Evolutionary conservation across 768 basidiomycete genomes (phyloP).

Genomic region (Trametes gibbosa): DNA sequence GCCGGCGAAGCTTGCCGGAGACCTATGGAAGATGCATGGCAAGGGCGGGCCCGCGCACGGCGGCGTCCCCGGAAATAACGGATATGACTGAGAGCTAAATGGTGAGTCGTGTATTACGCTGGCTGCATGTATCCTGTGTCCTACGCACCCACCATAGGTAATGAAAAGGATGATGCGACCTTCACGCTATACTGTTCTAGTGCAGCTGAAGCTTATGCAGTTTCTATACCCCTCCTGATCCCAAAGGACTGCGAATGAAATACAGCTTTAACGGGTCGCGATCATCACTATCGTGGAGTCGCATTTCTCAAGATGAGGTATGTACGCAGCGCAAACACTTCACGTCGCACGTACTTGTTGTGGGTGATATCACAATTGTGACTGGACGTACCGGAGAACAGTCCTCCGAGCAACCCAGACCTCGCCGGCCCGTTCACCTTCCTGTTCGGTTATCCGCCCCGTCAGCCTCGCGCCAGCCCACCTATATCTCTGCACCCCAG

Average conservation of each 20-base stretch:
- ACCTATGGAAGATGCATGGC: slow-evolving; percentile 30
- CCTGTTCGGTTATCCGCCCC: neutral
- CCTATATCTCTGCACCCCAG: neutral
- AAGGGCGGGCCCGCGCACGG: slow-evolving; percentile 26
- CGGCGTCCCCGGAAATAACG: slow-evolving; percentile 18
- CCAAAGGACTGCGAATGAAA: too few relatives aligned
- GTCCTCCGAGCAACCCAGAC: too few relatives aligned
- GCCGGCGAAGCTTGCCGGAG: slow-evolving; percentile 25
- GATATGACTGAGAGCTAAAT: slow-evolving; percentile 1
- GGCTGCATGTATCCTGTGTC: neutral
- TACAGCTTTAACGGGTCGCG: too few relatives aligned
- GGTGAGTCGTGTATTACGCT: neutral
- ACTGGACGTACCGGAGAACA: neutral
- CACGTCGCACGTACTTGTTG: too few relatives aligned
- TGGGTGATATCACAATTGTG: too few relatives aligned
- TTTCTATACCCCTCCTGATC: too few relatives aligned
- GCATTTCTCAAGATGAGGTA: too few relatives aligned
- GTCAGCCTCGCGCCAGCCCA: neutral
- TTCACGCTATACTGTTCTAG: too few relatives aligned
- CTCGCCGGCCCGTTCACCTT: neutral
- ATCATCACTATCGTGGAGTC: too few relatives aligned
- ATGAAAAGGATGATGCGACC: too few relatives aligned
- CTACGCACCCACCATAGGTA: neutral
- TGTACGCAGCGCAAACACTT: too few relatives aligned
- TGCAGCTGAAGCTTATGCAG: too few relatives aligned